Evolutionary conservation across 208 protist species (phyloP).

Genomic region (Sergeia podlipaevii): DNA sequence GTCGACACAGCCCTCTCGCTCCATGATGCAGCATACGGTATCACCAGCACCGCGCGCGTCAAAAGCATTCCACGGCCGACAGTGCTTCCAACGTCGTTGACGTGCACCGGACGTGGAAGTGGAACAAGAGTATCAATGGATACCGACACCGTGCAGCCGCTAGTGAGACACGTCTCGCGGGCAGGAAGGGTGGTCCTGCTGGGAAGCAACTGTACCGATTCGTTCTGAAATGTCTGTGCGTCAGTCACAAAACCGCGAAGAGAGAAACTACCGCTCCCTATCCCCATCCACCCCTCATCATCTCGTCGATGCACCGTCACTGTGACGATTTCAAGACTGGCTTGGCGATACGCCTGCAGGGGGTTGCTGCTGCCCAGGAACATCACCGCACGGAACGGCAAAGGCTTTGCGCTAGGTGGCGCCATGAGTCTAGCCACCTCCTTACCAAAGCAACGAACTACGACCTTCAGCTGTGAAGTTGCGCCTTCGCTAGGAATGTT

Average conservation of each 20-base stretch:
- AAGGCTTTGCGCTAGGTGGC: too few relatives aligned
- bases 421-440: too few relatives aligned
- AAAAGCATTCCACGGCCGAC: slow-evolving; percentile 33
- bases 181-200: slow-evolving; percentile 12
- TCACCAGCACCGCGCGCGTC: slow-evolving; percentile 53
- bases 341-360: slow-evolving; percentile 16
- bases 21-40: slow-evolving; percentile 69
- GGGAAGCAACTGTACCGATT: slow-evolving; percentile 34
- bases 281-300: slow-evolving; percentile 14
- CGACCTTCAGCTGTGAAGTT: too few relatives aligned
- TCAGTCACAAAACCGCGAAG: slow-evolving; percentile 41
- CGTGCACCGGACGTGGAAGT: slow-evolving; percentile 49
- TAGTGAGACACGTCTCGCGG: slow-evolving; percentile 40
- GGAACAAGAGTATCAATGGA: slow-evolving; percentile 62
- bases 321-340: slow-evolving; percentile 2
- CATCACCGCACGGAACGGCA: slow-evolving; percentile 6
- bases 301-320: slow-evolving; percentile 19
- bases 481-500: slow-evolving; percentile 1
- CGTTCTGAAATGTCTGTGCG: slow-evolving; percentile 29
- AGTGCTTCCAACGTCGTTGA: slow-evolving; percentile 32
- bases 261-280: slow-evolving; percentile 50
- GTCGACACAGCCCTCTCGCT: slow-evolving; percentile 26
- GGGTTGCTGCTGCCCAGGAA: slow-evolving; percentile 12
- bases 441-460: too few relatives aligned
- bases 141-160: slow-evolving; percentile 37